A percentile compares a stretch with the other conserved stretches of the same genome.
Conservation (phyloP, 805 yeast species). For the Pichia deserticola region DNA sequence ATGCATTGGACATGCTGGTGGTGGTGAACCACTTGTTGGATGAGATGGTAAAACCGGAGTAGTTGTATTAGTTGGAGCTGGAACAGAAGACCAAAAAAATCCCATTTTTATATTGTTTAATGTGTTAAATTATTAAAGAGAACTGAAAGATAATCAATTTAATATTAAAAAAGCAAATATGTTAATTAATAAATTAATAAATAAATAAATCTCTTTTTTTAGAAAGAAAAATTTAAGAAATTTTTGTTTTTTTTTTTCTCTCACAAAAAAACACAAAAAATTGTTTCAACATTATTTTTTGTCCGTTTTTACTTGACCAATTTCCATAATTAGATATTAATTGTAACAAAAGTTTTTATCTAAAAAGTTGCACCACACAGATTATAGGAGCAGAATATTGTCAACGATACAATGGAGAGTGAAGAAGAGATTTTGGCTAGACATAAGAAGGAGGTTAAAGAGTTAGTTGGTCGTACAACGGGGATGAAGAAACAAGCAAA, state of each 20-base stretch:
- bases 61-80: not conserved
- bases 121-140: too few species aligned
- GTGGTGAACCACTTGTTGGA: not conserved
- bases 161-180: not conserved
- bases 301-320: too few species aligned
- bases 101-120: not conserved
- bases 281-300: too few species aligned
- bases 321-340: too few species aligned
- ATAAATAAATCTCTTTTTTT: too few species aligned
- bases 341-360: too few species aligned
- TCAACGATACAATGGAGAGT: constrained; percentile 21
- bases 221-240: too few species aligned
- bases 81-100: constrained; percentile 1
- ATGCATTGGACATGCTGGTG: constrained; percentile 9
- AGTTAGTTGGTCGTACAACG: constrained; percentile 59
- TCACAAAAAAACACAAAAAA: too few species aligned
- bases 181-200: too few species aligned
- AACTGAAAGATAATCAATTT: too few species aligned
- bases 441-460: constrained; percentile 64
- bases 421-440: constrained; percentile 47
- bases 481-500: constrained; percentile 79
- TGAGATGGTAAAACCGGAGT: not conserved
- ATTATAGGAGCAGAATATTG: not conserved
- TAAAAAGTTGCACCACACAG: too few species aligned
- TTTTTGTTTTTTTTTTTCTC: too few species aligned